phyloP scores from a whole-genome alignment of 2,329 filamentous ascomycete genomes.

The Metarhizium sp. region DNA sequence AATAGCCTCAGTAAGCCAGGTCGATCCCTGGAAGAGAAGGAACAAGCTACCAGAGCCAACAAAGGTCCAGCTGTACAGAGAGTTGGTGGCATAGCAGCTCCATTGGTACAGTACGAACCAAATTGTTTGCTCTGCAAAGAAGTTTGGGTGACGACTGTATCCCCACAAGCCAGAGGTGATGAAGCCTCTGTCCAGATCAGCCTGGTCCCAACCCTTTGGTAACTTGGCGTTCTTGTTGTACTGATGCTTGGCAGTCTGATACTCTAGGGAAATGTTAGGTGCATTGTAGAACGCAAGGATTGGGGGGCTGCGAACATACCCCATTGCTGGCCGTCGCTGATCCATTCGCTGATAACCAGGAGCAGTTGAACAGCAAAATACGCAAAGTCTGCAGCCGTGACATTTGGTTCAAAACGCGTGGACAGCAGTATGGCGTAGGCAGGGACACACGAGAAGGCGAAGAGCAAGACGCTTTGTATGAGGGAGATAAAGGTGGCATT shows the following conservation, averaged over 20 bases:
- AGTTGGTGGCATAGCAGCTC: constrained; percentile 66
- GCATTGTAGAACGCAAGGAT: neutral
- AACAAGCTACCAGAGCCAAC: constrained; percentile 62
- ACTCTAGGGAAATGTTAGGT: constrained; percentile 38
- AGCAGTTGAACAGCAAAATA: constrained; percentile 38
- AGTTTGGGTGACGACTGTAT: constrained; percentile 89
- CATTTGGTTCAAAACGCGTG: constrained; percentile 48
- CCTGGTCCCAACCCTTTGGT: constrained; percentile 52
- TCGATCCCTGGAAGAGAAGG: constrained; percentile 80
- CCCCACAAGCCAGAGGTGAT: constrained; percentile 76
- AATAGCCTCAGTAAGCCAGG: constrained; percentile 76
- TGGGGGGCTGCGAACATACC: constrained; percentile 29
- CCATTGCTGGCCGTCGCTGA: constrained; percentile 93
- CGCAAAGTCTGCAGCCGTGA: constrained; percentile 34
- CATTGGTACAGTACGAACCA: constrained; percentile 88
- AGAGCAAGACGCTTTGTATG: constrained; percentile 73
- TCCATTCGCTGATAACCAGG: constrained; percentile 57
- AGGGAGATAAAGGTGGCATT: constrained; percentile 87
- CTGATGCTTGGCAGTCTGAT: constrained; percentile 67
- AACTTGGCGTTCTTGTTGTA: constrained; percentile 69
- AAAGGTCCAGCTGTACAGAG: constrained; percentile 69
- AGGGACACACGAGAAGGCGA: constrained; percentile 62
- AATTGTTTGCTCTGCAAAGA: constrained; percentile 80
- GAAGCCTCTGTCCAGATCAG: constrained; percentile 85
- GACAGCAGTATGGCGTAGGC: constrained; percentile 75